Base-by-base conservation (phyloP, 345 rosid genomes). In the Pugionium cornutum region DNA sequence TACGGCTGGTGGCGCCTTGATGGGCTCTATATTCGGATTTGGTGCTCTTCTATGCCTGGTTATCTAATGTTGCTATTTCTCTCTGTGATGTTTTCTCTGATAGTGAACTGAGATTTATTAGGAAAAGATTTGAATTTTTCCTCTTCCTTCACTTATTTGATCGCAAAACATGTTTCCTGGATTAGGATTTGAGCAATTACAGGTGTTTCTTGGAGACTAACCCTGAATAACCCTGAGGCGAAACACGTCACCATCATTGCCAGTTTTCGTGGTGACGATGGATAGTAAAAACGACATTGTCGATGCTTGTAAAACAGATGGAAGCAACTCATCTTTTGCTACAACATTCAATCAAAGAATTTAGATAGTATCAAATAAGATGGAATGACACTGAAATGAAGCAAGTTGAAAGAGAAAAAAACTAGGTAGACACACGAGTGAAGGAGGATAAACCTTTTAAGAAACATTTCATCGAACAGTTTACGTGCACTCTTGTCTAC, bases 1-100 rank as follows among this genome's bases (percentile, higher is more conserved):
- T 81, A 72, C 97, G 49, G 86, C 85, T 34, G 86, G 84, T n/a
- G 99, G 99, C 56, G 92, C 92, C 51, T 69, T 94, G 52, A 82
- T 84, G 91, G 96, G 97, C 66, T 84, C 95, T 63, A 80, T 90
- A 53, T 86, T 86, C 59, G 96, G 96, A 64, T 90, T 78, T 62
- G 97, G 99, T 90, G 8, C 30, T 7, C 61, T 51, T 27, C 9
- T 55, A 3, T 66, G 18, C 30, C 2, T 62, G n/a, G 18, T 18
- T 18, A 18, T 18, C 18, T 18, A 18, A 18, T 18, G 18, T 18
- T 18, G 18, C 18, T 18, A 18, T 18, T 18, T 18, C 18, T 18
- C 18, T 18, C 18, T 18, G 18, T 18, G 18, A 18, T 18, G 0
- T 44, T 65, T 62, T 27, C 31, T 6, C 28, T 25, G 54, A 2